phyloP scores from a whole-genome alignment of 805 yeast species.

The Ogataea pini region DNA sequence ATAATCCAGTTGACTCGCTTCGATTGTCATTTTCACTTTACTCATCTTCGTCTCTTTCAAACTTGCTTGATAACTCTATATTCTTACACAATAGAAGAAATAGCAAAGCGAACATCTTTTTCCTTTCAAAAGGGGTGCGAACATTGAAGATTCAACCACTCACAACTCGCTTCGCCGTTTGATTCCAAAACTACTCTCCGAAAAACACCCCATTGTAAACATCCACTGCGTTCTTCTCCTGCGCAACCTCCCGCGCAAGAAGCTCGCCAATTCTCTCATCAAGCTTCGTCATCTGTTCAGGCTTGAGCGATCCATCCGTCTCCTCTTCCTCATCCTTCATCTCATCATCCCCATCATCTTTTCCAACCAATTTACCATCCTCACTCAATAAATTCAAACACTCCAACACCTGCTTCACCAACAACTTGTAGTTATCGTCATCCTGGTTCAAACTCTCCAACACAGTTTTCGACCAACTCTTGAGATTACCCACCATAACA shows the following conservation, averaged over 20 bases:
- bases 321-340: slow-evolving; percentile 33
- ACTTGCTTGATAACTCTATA: no score
- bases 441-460: slow-evolving; percentile 34
- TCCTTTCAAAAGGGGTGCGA: no score
- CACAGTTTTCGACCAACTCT: slow-evolving; percentile 73
- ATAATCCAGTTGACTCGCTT: no score
- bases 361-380: slow-evolving; percentile 31
- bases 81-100: no score
- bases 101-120: no score
- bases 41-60: no score
- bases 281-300: slow-evolving; percentile 42
- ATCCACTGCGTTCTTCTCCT: slow-evolving; percentile 49
- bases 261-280: slow-evolving; percentile 60
- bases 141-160: no score
- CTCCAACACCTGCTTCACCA: slow-evolving; percentile 53
- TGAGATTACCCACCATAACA: slow-evolving; percentile 78
- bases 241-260: slow-evolving; percentile 50
- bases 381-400: slow-evolving; percentile 51
- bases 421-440: slow-evolving; percentile 23
- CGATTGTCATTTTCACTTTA: no score
- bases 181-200: slow-evolving; percentile 62
- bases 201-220: slow-evolving; percentile 69
- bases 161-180: neutral
- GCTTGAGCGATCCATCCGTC: slow-evolving; percentile 29
- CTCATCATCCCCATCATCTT: slow-evolving; percentile 24